Conservation (phyloP, 495 filamentous ascomycete genomes). For the Penicillium simplicissimum region DNA sequence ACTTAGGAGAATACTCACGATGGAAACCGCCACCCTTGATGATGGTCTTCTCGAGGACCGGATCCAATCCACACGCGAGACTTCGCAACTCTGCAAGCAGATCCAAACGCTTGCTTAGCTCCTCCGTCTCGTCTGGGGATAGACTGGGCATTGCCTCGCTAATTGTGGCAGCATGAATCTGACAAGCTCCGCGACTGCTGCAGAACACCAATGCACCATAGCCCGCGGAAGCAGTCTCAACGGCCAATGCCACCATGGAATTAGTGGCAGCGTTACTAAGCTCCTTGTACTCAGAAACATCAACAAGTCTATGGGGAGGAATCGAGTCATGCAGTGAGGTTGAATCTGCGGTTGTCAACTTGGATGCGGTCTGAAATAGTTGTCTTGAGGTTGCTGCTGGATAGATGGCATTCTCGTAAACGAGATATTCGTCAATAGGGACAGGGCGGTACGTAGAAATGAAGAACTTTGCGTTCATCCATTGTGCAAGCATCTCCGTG, state of each 20-base stretch:
- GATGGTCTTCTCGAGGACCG: conserved; percentile 63
- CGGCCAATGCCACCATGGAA: conserved; percentile 66
- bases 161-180: conserved; percentile 63
- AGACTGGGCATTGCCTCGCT: conserved; percentile 59
- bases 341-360: conserved; percentile 40
- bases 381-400: conserved; percentile 60
- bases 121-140: conserved; percentile 42
- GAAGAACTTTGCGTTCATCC: conserved; percentile 72
- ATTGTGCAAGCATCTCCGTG: conserved; percentile 64
- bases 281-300: conserved; percentile 57
- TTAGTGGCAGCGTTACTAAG: conserved; percentile 66
- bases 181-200: conserved; percentile 64
- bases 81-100: conserved; percentile 69
- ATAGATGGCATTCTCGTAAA: conserved; percentile 74
- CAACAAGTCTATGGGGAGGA: conserved; percentile 51
- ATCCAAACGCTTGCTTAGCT: conserved; percentile 62
- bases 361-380: conserved; percentile 61
- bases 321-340: conserved; percentile 37
- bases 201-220: conserved; percentile 79
- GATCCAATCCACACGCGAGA: conserved; percentile 66
- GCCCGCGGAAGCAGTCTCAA: conserved; percentile 64
- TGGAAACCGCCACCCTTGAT: conserved; percentile 74
- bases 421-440: conserved; percentile 73
- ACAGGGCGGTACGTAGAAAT: conserved; percentile 74
- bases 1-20: conserved; percentile 44